phyloP scores from a whole-genome alignment of 2,329 filamentous ascomycete species.

The Calycina herbarum region DNA sequence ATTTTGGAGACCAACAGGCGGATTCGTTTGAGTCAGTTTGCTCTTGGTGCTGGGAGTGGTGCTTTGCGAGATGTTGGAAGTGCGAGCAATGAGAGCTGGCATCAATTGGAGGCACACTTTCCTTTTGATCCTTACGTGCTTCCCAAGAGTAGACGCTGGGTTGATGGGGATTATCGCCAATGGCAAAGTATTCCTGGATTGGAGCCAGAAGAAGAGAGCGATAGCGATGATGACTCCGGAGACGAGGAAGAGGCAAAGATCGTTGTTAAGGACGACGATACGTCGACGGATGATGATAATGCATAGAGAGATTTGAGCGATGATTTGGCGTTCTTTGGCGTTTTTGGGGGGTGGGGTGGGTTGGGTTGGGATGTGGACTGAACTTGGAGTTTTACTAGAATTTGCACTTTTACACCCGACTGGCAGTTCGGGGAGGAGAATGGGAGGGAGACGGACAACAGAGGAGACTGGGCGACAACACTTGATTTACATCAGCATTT shows the following conservation, averaged over 20 bases:
- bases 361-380: no score
- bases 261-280: slow-evolving; percentile 29
- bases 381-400: slow-evolving; percentile 13
- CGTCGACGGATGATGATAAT: slow-evolving; percentile 30
- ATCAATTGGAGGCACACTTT: slow-evolving; percentile 91
- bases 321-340: neutral
- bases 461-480: neutral
- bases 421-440: neutral
- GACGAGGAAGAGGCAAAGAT: slow-evolving; percentile 31
- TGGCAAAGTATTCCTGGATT: slow-evolving; percentile 77
- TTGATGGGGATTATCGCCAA: slow-evolving; percentile 78
- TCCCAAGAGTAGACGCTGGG: slow-evolving; percentile 82
- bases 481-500: neutral
- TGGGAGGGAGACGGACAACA: slow-evolving; percentile 9
- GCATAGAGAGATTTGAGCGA: slow-evolving; percentile 22
- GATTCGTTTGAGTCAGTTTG: slow-evolving; percentile 72
- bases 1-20: slow-evolving; percentile 92
- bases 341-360: neutral
- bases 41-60: slow-evolving; percentile 50
- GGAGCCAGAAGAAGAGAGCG: slow-evolving; percentile 56
- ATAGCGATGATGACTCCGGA: slow-evolving; percentile 47
- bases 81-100: slow-evolving; percentile 65
- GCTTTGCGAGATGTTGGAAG: slow-evolving; percentile 51
- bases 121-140: slow-evolving; percentile 97
- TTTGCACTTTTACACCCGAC: neutral